These are phyloP conservation scores for Suhomyces vadensis DNA, from an alignment of 805 yeast genomes.

Conservation along the genomic window DNA sequence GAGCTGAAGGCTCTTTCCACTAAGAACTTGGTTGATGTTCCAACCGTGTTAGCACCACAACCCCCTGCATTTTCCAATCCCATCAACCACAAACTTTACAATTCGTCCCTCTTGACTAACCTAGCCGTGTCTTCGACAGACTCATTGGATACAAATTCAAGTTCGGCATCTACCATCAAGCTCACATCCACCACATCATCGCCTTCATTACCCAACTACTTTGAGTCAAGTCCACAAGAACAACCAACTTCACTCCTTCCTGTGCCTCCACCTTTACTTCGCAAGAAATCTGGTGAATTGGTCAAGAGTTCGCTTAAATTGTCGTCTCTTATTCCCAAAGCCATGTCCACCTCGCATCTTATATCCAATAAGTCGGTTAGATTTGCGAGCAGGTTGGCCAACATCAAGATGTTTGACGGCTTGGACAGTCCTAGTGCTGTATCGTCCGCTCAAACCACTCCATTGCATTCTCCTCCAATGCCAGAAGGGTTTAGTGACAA, in stretches of 20 bases:
- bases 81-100: slow-evolving; percentile 4
- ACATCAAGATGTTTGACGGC: slow-evolving; percentile 64
- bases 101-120: slow-evolving; percentile 1
- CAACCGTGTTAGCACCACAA: slow-evolving; percentile 3
- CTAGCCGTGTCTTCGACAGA: slow-evolving; percentile 9
- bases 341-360: slow-evolving; percentile 30
- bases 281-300: slow-evolving; percentile 23
- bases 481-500: slow-evolving; percentile 6
- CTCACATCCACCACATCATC: slow-evolving; percentile 6
- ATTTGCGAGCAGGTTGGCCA: slow-evolving; percentile 60
- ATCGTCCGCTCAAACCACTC: slow-evolving; percentile 54
- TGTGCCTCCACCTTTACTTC: slow-evolving; percentile 11
- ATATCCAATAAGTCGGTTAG: slow-evolving; percentile 52
- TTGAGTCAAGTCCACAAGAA: slow-evolving; percentile 1
- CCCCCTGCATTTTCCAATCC: background rate
- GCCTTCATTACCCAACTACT: slow-evolving; percentile 9
- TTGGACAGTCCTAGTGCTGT: slow-evolving; percentile 62
- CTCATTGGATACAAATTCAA: slow-evolving; percentile 13
- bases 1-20: background rate
- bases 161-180: slow-evolving; percentile 14
- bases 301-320: slow-evolving; percentile 28
- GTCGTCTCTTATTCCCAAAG: slow-evolving; percentile 20
- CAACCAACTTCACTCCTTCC: background rate
- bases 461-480: slow-evolving; percentile 35
- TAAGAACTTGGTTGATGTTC: background rate